Conservation (phyloP, 164 flowering plant genomes). For the Vitis labrusca region DNA sequence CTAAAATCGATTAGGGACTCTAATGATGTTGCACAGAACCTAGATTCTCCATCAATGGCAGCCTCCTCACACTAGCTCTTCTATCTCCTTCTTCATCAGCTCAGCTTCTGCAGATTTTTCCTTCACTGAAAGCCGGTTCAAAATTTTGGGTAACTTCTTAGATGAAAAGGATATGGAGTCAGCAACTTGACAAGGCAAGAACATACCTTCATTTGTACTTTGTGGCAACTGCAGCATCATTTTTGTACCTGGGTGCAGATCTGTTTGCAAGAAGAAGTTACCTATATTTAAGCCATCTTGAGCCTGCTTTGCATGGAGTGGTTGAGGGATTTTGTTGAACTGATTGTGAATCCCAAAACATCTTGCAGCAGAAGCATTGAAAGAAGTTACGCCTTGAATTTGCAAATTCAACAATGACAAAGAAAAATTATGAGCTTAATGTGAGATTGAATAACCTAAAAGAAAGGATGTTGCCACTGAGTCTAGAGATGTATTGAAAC, state of each 20-base stretch:
- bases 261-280: slow-evolving; percentile 23
- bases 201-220: not conserved
- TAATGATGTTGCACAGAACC: slow-evolving; percentile 19
- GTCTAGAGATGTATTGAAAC: not conserved
- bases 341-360: too few species aligned
- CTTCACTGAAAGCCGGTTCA: slow-evolving; percentile 1
- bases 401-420: too few species aligned
- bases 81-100: slow-evolving; percentile 9
- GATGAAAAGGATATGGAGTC: slow-evolving; percentile 14
- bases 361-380: too few species aligned
- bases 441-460: too few species aligned
- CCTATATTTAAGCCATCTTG: not conserved
- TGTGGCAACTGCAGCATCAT: slow-evolving; percentile 16
- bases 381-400: too few species aligned
- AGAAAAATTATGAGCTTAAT: too few species aligned
- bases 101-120: slow-evolving; percentile 2
- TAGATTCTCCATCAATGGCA: slow-evolving; percentile 15
- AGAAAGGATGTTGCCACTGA: too few species aligned
- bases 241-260: slow-evolving; percentile 13
- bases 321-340: too few species aligned
- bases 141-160: not conserved
- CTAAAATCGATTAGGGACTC: too few species aligned
- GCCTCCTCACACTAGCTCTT: slow-evolving; percentile 15
- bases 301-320: not conserved
- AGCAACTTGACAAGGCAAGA: slow-evolving; percentile 11